Evolutionary conservation across 2,329 filamentous ascomycete genomes (phyloP).

Genomic region (Epichloe aotearoae): DNA sequence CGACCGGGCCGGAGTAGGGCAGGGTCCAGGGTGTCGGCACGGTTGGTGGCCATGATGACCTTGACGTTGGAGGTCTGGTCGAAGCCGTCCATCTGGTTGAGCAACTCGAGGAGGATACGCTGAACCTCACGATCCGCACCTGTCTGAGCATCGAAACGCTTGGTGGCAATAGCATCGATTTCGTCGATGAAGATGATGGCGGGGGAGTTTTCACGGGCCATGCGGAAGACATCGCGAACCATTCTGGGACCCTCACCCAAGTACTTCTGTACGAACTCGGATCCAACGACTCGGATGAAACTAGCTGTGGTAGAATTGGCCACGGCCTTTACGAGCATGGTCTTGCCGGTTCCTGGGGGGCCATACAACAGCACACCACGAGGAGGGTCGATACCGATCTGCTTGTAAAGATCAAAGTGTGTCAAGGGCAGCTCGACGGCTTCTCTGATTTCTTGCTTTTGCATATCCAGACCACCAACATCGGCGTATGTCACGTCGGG

Average conservation of each 20-base stretch:
- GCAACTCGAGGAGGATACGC: constrained; percentile 89
- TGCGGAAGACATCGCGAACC: constrained; percentile 97
- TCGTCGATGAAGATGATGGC: constrained; percentile 99
- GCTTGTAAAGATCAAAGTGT: constrained; percentile 97
- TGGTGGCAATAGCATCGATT: constrained; percentile 96
- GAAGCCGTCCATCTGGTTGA: constrained; percentile 99
- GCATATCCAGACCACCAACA: constrained; percentile 96
- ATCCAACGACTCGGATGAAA: constrained; percentile 96
- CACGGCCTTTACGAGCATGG: constrained; percentile 95
- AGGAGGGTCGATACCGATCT: constrained; percentile 97
- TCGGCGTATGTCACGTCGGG: constrained; percentile 96
- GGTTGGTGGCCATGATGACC: constrained; percentile 99
- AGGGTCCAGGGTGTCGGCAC: constrained; percentile 91
- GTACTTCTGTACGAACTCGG: constrained; percentile 98
- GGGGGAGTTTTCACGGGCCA: constrained; percentile 96
- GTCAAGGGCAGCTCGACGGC: constrained; percentile 93
- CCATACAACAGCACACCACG: constrained; percentile 94
- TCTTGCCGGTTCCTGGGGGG: constrained; percentile 95
- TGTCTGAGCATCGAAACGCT: constrained; percentile 97
- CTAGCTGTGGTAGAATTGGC: constrained; percentile 96
- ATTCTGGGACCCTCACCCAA: constrained; percentile 94
- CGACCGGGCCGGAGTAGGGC: constrained; percentile 88
- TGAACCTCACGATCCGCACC: constrained; percentile 97
- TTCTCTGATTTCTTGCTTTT: constrained; percentile 98
- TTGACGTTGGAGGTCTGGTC: constrained; percentile 98